Base-by-base conservation (phyloP, 2,329 filamentous ascomycete genomes). In the Apiospora phragmitis region DNA sequence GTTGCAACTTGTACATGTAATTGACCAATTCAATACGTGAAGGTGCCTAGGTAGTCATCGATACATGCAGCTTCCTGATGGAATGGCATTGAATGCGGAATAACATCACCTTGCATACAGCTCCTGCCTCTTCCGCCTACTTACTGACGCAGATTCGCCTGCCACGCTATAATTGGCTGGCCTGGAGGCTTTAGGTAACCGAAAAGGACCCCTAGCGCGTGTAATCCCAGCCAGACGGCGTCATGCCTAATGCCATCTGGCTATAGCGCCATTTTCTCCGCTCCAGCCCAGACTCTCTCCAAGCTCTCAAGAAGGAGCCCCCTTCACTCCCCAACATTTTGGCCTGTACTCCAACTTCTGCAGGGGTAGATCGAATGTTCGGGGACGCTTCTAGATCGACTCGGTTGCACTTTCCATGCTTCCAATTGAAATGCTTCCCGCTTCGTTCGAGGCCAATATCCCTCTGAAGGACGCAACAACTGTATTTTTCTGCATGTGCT, bases 331-430 rank as follows among this genome's bases (percentile, higher is more conserved):
- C 55, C 55, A 38, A n/a, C 55, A 38, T 62, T 59, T 62, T n/a
- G 32, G 18, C 55, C 55, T 62, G 55, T 12, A 62, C 55, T 62
- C 55, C 55, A 62, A 62, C 55, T 62, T 62, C 55, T 62, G 55
- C 55, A 62, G 55, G 55, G 32, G 29, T 38, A 38, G 18, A 62
- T 62, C 29, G 32, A 62, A 38, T 38, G 18, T 62, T 62, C 55
- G 55, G 8, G 55, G 29, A 38, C 24, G 55, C 32, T 62, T 62
- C 55, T 62, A 62, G 32, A 62, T 62, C 38, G 18, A 9, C 11
- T 62, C 29, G 29, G 51, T 32, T 59, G 51, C 29, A 32, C 29
- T 29, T 59, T 59, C 51, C 51, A 32, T 2, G 26, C 51, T 3
- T 29, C 49, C 49, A 51, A 51, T 51, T 51, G 24, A 51, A 51